Evolutionary conservation across 1,139 yeast genomes (phyloP).

Genomic region (Pichia kudriavzevii): DNA sequence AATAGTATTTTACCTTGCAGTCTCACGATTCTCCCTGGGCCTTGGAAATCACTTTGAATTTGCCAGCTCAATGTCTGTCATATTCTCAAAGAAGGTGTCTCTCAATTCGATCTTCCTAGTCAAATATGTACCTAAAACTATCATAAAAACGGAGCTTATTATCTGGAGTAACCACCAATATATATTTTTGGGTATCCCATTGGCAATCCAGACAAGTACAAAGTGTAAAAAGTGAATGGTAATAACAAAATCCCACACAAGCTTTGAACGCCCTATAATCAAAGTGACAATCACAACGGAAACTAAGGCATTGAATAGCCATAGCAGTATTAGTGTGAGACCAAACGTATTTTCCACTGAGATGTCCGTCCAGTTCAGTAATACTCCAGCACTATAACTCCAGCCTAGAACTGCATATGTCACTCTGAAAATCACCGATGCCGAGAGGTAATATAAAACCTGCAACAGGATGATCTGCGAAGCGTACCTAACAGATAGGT

Average conservation of each 20-base stretch:
- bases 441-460: slow-evolving; percentile 58
- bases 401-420: slow-evolving; percentile 57
- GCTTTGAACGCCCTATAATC: slow-evolving; percentile 83
- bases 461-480: slow-evolving; percentile 59
- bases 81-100: slow-evolving; percentile 80
- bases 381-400: slow-evolving; percentile 55
- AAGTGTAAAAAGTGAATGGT: slow-evolving; percentile 80
- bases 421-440: slow-evolving; percentile 47
- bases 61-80: slow-evolving; percentile 50
- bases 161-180: slow-evolving; percentile 85
- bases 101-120: slow-evolving; percentile 84
- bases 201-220: slow-evolving; percentile 58
- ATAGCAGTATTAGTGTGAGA: slow-evolving; percentile 57
- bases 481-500: slow-evolving; percentile 27
- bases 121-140: slow-evolving; percentile 75
- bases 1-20: too few species aligned
- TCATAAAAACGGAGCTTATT: slow-evolving; percentile 59
- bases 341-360: slow-evolving; percentile 77
- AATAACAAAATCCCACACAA: slow-evolving; percentile 93
- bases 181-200: slow-evolving; percentile 58
- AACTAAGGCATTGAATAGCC: slow-evolving; percentile 73
- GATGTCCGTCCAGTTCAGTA: slow-evolving; percentile 77
- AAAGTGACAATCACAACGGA: slow-evolving; percentile 79
- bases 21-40: too few species aligned
- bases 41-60: neutral